Percentiles rank a stretch among this genome's conserved stretches.
phyloP scores from a whole-genome alignment of 2,329 filamentous ascomycete species.

The Xylariomycetidae sp. region DNA sequence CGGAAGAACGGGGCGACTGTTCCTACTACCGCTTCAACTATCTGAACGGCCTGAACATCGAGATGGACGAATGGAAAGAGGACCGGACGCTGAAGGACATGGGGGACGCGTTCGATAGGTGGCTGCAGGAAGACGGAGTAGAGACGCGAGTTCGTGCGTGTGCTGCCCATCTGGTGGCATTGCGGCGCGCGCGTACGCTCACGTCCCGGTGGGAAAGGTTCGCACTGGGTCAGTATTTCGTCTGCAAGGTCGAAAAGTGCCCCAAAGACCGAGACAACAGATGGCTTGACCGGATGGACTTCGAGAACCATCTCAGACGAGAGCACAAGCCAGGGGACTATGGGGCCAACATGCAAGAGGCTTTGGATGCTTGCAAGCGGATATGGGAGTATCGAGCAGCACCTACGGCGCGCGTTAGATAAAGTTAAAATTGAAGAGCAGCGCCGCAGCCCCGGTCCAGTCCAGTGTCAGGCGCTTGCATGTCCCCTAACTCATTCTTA shows the following conservation, averaged over 20 bases:
- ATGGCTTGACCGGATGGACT: constrained; percentile 5
- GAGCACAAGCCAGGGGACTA: constrained; percentile 2
- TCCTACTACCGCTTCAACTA: constrained; percentile 7
- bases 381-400: constrained; percentile 1
- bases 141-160: not conserved
- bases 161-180: constrained; percentile 1
- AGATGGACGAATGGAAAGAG: constrained; percentile 4
- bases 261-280: constrained; percentile 3
- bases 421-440: too few relatives aligned
- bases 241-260: constrained; percentile 3
- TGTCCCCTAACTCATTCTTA: too few relatives aligned
- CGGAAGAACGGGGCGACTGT: not conserved
- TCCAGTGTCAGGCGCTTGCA: too few relatives aligned
- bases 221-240: constrained; percentile 7
- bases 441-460: too few relatives aligned
- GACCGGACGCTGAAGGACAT: not conserved
- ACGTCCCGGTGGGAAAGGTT: constrained; percentile 8
- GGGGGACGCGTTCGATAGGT: not conserved
- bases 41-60: constrained; percentile 1
- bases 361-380: not conserved
- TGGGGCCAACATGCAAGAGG: not conserved
- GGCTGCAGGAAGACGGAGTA: constrained; percentile 1
- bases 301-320: constrained; percentile 5
- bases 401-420: too few relatives aligned
- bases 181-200: constrained; percentile 1